phyloP scores from a whole-genome alignment of 1,139 yeast species.

The Magnusiomyces paraingens region DNA sequence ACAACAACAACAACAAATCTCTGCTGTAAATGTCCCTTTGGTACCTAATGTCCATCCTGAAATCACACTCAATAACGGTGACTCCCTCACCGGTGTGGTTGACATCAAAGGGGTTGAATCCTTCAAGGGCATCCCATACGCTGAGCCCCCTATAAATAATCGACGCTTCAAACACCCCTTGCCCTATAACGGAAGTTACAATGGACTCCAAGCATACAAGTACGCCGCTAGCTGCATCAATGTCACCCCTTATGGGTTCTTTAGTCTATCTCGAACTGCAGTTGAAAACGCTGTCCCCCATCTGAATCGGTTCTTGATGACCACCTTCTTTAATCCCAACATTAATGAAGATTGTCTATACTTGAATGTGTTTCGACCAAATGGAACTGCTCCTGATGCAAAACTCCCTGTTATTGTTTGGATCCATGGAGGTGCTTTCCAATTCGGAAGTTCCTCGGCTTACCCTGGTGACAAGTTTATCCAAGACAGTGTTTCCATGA shows the following conservation, averaged over 20 bases:
- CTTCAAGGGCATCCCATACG: conserved; percentile 26
- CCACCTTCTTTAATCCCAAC: conserved; percentile 7
- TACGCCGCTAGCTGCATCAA: not conserved
- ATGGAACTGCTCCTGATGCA: not conserved
- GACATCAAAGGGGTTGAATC: conserved; percentile 16
- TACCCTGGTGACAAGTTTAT: conserved; percentile 10
- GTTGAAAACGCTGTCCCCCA: not conserved
- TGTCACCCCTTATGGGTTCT: not conserved
- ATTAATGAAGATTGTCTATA: conserved; percentile 25
- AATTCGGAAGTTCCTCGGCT: conserved; percentile 21
- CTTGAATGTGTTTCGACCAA: conserved; percentile 26
- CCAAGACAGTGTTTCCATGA: conserved; percentile 8
- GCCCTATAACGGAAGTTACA: conserved; percentile 13
- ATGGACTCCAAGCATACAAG: not conserved
- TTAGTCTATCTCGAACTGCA: not conserved
- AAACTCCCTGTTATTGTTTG: conserved; percentile 29
- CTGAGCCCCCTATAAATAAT: conserved; percentile 24
- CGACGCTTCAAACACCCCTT: conserved; percentile 24
- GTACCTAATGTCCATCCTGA: not conserved
- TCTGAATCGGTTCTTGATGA: conserved; percentile 20
- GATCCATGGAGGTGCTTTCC: conserved; percentile 30
- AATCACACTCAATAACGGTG: conserved; percentile 6
- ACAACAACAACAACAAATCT: not conserved
- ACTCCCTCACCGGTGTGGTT: conserved; percentile 10
- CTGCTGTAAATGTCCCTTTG: too few species aligned